These are phyloP conservation scores for Simmondsia chinensis DNA, from an alignment of 148 eudicot genomes.

Conservation along the genomic window DNA sequence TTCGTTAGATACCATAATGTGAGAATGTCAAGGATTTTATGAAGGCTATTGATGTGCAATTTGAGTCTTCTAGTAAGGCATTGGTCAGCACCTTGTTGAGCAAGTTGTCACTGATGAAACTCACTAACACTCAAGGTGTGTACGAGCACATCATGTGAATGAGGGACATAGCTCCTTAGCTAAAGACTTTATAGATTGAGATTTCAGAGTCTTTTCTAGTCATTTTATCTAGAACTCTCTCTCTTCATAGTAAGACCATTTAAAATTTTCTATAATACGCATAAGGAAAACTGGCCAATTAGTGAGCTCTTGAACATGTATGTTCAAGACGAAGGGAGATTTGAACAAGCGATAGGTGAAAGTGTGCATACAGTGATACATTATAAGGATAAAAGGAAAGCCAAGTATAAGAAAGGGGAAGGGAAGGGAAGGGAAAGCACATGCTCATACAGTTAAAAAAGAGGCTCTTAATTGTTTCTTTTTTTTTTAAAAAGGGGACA, in stretches of 20 bases:
- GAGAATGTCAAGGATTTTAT: slow-evolving; percentile 1
- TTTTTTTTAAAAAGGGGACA: not conserved
- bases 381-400: slow-evolving; percentile 7
- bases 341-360: not conserved
- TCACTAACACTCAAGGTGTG: slow-evolving; percentile 2
- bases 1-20: slow-evolving; percentile 5
- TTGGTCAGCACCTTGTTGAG: slow-evolving; percentile 5
- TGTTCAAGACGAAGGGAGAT: slow-evolving; percentile 12
- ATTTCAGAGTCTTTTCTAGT: not conserved
- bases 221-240: no score
- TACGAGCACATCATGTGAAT: slow-evolving; percentile 8
- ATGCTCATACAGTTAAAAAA: not conserved
- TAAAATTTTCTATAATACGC: slow-evolving; percentile 5
- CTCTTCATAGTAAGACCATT: no score
- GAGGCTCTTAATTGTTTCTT: not conserved
- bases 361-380: no score
- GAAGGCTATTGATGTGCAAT: slow-evolving; percentile 5
- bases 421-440: not conserved
- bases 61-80: slow-evolving; percentile 3
- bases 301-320: slow-evolving; percentile 16
- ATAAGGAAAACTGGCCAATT: slow-evolving; percentile 8
- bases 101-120: slow-evolving; percentile 7
- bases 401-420: not conserved
- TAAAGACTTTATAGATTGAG: not conserved
- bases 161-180: slow-evolving; percentile 1